phyloP scores from a whole-genome alignment of 2,329 filamentous ascomycete species.

The Chrysosporium keratinophilum region DNA sequence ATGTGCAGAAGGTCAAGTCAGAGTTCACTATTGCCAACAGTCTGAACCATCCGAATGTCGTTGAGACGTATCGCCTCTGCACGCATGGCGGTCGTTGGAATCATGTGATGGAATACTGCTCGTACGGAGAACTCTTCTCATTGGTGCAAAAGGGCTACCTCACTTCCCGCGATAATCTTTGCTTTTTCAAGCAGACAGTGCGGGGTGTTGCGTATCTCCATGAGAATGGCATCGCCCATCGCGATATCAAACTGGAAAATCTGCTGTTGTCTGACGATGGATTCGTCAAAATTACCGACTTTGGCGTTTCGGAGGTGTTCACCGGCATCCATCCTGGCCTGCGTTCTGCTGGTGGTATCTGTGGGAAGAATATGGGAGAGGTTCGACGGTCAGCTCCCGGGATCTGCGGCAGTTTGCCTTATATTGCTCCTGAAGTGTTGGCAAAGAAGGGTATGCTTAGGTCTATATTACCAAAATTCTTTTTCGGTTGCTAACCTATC shows the following conservation, averaged over 20 bases:
- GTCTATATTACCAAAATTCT: neutral
- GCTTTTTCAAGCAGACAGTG: constrained; percentile 81
- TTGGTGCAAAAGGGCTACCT: constrained; percentile 64
- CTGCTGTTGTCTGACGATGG: constrained; percentile 67
- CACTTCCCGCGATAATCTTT: constrained; percentile 58
- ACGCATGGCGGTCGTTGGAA: constrained; percentile 67
- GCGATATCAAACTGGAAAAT: constrained; percentile 86
- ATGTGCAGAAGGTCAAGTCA: constrained; percentile 81
- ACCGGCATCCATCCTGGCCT: constrained; percentile 69
- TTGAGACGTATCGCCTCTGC: constrained; percentile 68
- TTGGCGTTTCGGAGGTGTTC: constrained; percentile 82
- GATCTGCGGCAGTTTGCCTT: constrained; percentile 74
- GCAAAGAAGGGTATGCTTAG: constrained; percentile 46
- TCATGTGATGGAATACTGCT: constrained; percentile 88
- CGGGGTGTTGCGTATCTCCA: constrained; percentile 77
- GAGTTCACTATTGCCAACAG: constrained; percentile 83
- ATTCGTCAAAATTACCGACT: constrained; percentile 82
- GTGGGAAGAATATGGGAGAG: constrained; percentile 61
- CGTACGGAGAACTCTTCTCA: constrained; percentile 67
- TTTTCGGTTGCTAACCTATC: constrained; percentile 8
- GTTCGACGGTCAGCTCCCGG: constrained; percentile 64
- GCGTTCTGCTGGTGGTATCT: constrained; percentile 60
- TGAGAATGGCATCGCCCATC: constrained; percentile 72
- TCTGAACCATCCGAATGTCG: constrained; percentile 75
- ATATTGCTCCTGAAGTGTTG: constrained; percentile 78